A percentile compares a stretch with the other conserved stretches of the same genome.
phyloP scores from a whole-genome alignment of 129 eudicot species.

The Pulicaria dysenterica region DNA sequence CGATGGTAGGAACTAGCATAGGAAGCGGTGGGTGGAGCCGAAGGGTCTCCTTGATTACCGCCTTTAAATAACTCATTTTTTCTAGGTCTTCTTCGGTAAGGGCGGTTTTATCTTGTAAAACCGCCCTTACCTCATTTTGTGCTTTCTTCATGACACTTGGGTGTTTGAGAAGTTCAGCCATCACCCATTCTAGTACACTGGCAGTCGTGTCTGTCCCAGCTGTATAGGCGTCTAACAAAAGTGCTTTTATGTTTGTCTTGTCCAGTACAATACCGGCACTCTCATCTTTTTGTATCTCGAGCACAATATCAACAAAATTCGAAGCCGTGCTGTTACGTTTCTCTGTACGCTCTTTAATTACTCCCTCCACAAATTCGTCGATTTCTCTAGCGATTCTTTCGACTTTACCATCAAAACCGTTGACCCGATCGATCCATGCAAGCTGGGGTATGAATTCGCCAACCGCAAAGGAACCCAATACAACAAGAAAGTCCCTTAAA shows the following conservation, averaged over 20 bases:
- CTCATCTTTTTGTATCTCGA: conserved; percentile 39
- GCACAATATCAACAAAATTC: conserved; percentile 56
- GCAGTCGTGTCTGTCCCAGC: conserved; percentile 63
- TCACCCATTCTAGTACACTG: conserved; percentile 55
- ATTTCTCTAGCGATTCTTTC: conserved; percentile 40
- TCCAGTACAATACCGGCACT: conserved; percentile 39
- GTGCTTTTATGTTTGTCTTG: conserved; percentile 52
- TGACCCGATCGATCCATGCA: conserved; percentile 43
- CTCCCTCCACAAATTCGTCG: conserved; percentile 50
- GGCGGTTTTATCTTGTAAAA: conserved; percentile 12
- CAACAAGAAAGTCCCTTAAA: conserved; percentile 33
- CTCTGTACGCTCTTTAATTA: conserved; percentile 41
- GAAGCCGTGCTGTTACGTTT: neutral
- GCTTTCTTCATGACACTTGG: conserved; percentile 47
- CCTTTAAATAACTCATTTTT: conserved; percentile 54
- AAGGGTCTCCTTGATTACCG: conserved; percentile 60
- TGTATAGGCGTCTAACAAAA: conserved; percentile 50
- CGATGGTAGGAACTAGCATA: conserved; percentile 36
- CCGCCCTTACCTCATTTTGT: conserved; percentile 42
- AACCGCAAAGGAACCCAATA: conserved; percentile 27
- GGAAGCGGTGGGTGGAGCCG: conserved; percentile 59
- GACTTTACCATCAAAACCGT: conserved; percentile 42
- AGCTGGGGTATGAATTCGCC: conserved; percentile 52
- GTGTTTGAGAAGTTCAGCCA: conserved; percentile 58
- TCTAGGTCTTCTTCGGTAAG: conserved; percentile 45